Base-by-base conservation (phyloP, 1,284 basidiomycete genomes). In the Irpex sp. region DNA sequence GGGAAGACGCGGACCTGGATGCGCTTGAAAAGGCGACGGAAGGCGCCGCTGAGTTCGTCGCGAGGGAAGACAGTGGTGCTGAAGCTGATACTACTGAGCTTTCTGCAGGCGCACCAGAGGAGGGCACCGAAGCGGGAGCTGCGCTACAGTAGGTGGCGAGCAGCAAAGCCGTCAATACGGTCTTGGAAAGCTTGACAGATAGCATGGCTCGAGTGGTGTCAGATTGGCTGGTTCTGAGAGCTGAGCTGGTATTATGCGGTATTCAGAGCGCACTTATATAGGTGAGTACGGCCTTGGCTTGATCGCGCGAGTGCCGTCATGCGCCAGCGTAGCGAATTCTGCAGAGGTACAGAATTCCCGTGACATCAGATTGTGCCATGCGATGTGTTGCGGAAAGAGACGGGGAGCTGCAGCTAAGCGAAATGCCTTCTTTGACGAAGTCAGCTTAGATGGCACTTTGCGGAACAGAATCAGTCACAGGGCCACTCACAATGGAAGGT, bases 101-200 rank as follows among this genome's bases (percentile, higher is more conserved):
- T 6, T 31, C 34, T 5, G 48, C 47, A 17, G 54, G 6, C 17
- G n/a, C 57, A n/a, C 44, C 56, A 19, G 61, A 62, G 21, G 64
- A 51, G 19, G 60, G 31, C 48, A 48, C 31, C 13, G 49, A 13
- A n/a, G 61, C 61, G 8, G 61, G 61, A 9, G 61, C 61, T 4
- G 61, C 61, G 48, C 48, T 38, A 21, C 38, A 48, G 36, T 56
- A 31, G 13, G 61, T 47, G 4, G 61, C 61, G 34, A 62, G 47
- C 15, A 62, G n/a, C n/a, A 58, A 26, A 11, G 61, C 61, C 52
- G 55, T 49, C 44, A 62, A 4, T 26, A 62, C 34, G 34, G 57
- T 37, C n/a, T 51, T 62, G 40, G n/a, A 17, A 26, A 62, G 40
- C 4, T 34, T 36, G 11, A 17, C 5, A 26, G 21, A 38, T n/a